Conservation (phyloP, 306 rosid species). For the Rosa multiflora region DNA sequence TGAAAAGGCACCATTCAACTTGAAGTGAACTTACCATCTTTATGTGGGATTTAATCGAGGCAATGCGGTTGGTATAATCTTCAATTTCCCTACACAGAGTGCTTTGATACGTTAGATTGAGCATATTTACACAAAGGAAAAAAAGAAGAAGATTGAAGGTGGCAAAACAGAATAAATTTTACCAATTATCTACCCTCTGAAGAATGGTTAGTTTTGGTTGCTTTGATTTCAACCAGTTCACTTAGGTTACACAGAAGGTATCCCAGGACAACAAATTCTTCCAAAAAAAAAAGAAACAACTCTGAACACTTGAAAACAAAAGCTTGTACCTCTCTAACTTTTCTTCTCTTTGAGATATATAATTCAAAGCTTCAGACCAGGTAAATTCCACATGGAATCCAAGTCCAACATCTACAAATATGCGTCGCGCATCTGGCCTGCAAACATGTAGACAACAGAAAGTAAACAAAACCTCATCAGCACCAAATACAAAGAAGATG, state of each 20-base stretch:
- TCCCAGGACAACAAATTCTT: no score
- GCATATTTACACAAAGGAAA: not conserved
- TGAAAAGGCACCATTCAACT: not conserved
- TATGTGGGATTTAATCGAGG: conserved; percentile 89
- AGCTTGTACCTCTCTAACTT: conserved; percentile 57
- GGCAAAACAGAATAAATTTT: not conserved
- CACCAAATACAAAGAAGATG: not conserved
- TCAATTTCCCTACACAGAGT: conserved; percentile 67
- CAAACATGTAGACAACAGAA: conserved; percentile 11
- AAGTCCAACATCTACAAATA: conserved; percentile 87
- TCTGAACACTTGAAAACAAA: not conserved
- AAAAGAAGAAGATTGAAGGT: not conserved
- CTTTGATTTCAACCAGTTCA: no score
- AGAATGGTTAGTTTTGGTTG: not conserved
- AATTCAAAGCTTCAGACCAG: conserved; percentile 87
- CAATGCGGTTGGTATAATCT: conserved; percentile 71
- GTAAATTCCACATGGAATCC: conserved; percentile 97
- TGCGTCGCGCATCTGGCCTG: conserved; percentile 71
- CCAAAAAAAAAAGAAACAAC: not conserved
- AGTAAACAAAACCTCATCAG: not conserved
- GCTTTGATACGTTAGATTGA: conserved; percentile 19
- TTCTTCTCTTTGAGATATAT: conserved; percentile 68
- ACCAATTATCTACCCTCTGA: not conserved
- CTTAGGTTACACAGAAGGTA: no score
- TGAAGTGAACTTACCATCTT: conserved; percentile 60